These are phyloP conservation scores for Yarrowia deformans DNA, from an alignment of 805 yeast genomes.

Conservation along the genomic window DNA sequence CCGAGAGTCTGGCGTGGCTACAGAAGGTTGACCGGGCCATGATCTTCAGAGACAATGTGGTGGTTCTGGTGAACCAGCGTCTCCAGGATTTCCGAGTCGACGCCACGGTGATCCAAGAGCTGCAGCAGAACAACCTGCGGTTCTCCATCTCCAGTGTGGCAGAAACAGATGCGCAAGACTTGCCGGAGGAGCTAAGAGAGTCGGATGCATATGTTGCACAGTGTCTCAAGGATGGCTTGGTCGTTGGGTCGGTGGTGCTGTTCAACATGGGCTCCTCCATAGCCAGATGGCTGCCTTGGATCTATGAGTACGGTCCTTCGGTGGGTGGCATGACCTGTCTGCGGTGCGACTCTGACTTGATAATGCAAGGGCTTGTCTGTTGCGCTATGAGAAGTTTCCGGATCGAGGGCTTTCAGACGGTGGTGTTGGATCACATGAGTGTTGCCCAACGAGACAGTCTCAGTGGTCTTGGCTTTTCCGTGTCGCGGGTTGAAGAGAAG, in stretches of 20 bases:
- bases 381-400: constrained; percentile 24
- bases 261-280: constrained; percentile 8
- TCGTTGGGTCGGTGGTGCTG: constrained; percentile 13
- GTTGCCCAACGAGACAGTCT: constrained; percentile 15
- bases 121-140: constrained; percentile 20
- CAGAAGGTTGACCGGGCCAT: constrained; percentile 35
- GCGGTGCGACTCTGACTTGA: constrained; percentile 9
- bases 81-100: constrained; percentile 26
- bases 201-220: constrained; percentile 26
- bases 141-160: constrained; percentile 26
- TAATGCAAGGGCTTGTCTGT: constrained; percentile 26
- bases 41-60: constrained; percentile 28
- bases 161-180: constrained; percentile 10
- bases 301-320: constrained; percentile 22
- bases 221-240: constrained; percentile 13
- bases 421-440: constrained; percentile 34
- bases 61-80: constrained; percentile 14
- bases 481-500: constrained; percentile 19
- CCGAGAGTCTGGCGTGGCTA: constrained; percentile 28
- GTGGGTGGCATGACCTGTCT: constrained; percentile 26
- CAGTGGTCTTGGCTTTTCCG: constrained; percentile 13
- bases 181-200: constrained; percentile 19
- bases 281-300: constrained; percentile 24
- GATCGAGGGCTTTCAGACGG: constrained; percentile 24
- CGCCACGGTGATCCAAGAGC: constrained; percentile 8